Evolutionary conservation across 805 yeast species (phyloP).

Genomic region (Lachancea cidri): DNA sequence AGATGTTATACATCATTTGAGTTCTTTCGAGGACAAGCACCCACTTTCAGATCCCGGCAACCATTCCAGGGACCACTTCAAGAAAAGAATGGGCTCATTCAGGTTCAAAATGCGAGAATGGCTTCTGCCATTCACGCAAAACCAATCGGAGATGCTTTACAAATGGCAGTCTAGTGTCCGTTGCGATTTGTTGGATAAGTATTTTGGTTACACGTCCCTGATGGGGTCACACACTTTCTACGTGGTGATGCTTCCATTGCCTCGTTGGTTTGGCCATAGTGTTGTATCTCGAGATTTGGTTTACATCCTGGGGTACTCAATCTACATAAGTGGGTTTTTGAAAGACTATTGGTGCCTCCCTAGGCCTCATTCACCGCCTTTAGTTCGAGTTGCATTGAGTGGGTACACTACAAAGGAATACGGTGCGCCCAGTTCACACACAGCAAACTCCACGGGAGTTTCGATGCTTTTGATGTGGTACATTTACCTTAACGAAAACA

Average conservation of each 20-base stretch:
- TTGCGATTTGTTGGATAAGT: slow-evolving; percentile 52
- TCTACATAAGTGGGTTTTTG: slow-evolving; percentile 63
- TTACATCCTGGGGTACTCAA: slow-evolving; percentile 54
- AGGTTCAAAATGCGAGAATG: slow-evolving; percentile 50
- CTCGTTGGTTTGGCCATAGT: slow-evolving; percentile 73
- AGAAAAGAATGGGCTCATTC: slow-evolving; percentile 46
- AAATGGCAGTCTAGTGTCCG: slow-evolving; percentile 50
- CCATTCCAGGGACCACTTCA: slow-evolving; percentile 61
- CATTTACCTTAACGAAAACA: slow-evolving; percentile 8
- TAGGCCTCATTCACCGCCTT: slow-evolving; percentile 87
- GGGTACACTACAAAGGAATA: slow-evolving; percentile 90
- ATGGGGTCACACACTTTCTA: slow-evolving; percentile 93
- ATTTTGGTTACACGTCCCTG: slow-evolving; percentile 83
- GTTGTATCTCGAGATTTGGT: slow-evolving; percentile 60
- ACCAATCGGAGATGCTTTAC: slow-evolving; percentile 60
- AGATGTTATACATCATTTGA: slow-evolving; percentile 12
- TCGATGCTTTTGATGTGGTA: slow-evolving; percentile 43
- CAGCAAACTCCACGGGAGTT: slow-evolving; percentile 91
- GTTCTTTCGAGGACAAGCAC: slow-evolving; percentile 17
- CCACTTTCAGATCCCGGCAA: slow-evolving; percentile 65
- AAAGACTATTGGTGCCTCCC: slow-evolving; percentile 90
- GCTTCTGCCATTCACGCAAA: slow-evolving; percentile 51
- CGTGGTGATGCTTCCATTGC: slow-evolving; percentile 79
- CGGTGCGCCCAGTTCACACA: slow-evolving; percentile 91
- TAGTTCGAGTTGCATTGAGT: slow-evolving; percentile 83